A percentile compares a stretch with the other conserved stretches of the same genome.
These are phyloP conservation scores for Serendipita sp. DNA, from an alignment of 1,284 basidiomycete species.

Conservation along the genomic window DNA sequence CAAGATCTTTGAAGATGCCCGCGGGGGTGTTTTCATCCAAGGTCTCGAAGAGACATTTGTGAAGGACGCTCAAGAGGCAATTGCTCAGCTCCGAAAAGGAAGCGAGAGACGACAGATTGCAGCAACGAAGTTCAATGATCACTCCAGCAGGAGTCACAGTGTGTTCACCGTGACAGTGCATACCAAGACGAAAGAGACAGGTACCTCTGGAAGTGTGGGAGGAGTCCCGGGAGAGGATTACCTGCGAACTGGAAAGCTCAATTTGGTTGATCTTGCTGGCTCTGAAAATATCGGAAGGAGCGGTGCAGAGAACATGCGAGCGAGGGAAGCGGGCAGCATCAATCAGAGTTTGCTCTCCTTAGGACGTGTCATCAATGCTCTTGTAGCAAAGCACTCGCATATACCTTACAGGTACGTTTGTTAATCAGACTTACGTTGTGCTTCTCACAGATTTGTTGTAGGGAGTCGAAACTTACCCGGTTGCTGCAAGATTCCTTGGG, in stretches of 20 bases:
- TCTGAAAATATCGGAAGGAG: constrained; percentile 96
- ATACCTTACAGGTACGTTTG: constrained; percentile 75
- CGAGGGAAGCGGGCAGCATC: constrained; percentile 97
- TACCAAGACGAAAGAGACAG: constrained; percentile 58
- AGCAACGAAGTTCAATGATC: constrained; percentile 95
- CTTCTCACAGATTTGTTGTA: constrained; percentile 19
- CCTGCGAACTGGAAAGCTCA: constrained; percentile 86
- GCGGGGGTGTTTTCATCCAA: constrained; percentile 83
- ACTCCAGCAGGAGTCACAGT: constrained; percentile 92
- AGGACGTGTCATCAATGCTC: constrained; percentile 90
- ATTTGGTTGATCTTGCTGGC: constrained; percentile 93
- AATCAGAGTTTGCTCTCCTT: constrained; percentile 95
- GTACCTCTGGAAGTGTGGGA: constrained; percentile 21
- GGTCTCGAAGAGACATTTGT: constrained; percentile 87
- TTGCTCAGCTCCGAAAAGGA: constrained; percentile 76
- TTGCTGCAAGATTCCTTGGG: constrained; percentile 97
- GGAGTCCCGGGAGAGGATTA: constrained; percentile 67
- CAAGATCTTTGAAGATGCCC: constrained; percentile 88
- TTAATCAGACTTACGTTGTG: not conserved
- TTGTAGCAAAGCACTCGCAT: constrained; percentile 84
- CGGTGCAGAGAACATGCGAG: constrained; percentile 89
- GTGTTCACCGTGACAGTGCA: constrained; percentile 96
- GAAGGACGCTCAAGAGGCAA: constrained; percentile 71
- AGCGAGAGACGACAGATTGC: constrained; percentile 87
- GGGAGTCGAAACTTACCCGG: constrained; percentile 88